Evolutionary conservation across 129 eudicot species (phyloP), one percentile per base, ranked within the genome.

Genomic region (Flaveria brownii): DNA sequence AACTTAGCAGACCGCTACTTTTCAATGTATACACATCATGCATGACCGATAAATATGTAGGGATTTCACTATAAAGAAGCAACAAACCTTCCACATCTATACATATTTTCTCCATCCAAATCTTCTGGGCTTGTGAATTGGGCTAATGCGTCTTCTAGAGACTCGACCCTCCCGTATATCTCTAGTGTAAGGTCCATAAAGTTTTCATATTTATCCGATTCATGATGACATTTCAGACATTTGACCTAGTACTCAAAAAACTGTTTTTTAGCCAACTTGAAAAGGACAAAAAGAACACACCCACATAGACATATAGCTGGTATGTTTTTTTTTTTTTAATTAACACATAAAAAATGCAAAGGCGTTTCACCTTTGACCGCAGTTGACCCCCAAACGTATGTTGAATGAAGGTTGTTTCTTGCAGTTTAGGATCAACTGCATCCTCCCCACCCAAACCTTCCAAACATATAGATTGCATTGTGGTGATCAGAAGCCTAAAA

Each of bases 21-120:
- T 18, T 41, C 14, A 71, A 71, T 72, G 14, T 33, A 17, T 41
- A 62, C 16, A 62, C 22, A 68, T 30, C 4, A 51, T 69, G 49
- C n/a, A 65, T 80, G 75, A 77, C 52, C 30, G 9, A n/a, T 73
- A 30, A 39, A 65, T 67, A 67, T 42, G 15, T 45, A 39, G 47
- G 57, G 42, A 9, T 25, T 12, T 22, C 45, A 72, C 68, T 20
- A 62, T 42, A 36, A 51, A 36, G 7, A 6, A 41, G 6, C 17
- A 71, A 80, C 82, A 22, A 22, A 93, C 98, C 98, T 93, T 84
- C 90, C 96, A 83, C 98, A 93, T 85, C 88, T 74, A 77, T 93
- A 93, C 98, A 87, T 93, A 73, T 93, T 93, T 80, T 93, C 97
- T 64, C 98, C 98, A 57, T 91, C 98, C 81, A 93, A 89, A 88